Base-by-base conservation (phyloP, 2,329 filamentous ascomycete genomes). In the Volutella citrinella region DNA sequence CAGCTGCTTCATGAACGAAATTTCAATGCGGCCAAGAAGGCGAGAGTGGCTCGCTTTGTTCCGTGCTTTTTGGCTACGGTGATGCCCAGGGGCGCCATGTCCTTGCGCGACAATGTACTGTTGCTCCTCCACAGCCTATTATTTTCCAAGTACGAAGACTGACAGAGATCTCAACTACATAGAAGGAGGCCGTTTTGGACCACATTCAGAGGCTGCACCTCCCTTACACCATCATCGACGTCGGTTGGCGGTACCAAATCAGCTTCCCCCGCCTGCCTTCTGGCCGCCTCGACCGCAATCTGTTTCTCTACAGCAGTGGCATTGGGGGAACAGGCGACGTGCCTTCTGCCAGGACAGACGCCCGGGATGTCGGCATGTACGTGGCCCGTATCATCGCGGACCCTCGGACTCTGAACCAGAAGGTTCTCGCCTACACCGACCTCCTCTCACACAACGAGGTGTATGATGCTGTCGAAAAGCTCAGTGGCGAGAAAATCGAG, bases 201-300 rank as follows among this genome's bases (percentile, higher is more conserved):
- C 65, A 72, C 32, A 61, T 78, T 32, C 66, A 68, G 45, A 55
- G 60, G 23, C 46, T 70, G 1, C 52, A 59, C 23, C 60, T 80
- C 0, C 70, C 72, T 0, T 80, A 71, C 54, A 80, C 76, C 6
- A 60, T 74, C 48, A 67, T 79, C 29, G 75, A 80, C 44, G 63
- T 76, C 8, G 76, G 76, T n/a, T 78, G 60, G 60, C 79, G 76
- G 76, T 72, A 74, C 48, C 72, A 78, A 46, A 40, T 72, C 16
- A 56, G 58, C 6, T 11, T 54, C 5, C 56, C 56, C 1, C 27
- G 23, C 5, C 26, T 60, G 1, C 45, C 54, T 1, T 61, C 56
- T 0, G 54, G 55, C 2, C 45, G 40, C 2, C 19, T 39, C 10
- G 38, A 44, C 19, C 34, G 36, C 19, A 61, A 59, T 18, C 46